Percentiles rank a stretch among this genome's conserved stretches.
phyloP scores from a whole-genome alignment of 2,329 filamentous ascomycete species.

The Chrysoporthe puriensis region DNA sequence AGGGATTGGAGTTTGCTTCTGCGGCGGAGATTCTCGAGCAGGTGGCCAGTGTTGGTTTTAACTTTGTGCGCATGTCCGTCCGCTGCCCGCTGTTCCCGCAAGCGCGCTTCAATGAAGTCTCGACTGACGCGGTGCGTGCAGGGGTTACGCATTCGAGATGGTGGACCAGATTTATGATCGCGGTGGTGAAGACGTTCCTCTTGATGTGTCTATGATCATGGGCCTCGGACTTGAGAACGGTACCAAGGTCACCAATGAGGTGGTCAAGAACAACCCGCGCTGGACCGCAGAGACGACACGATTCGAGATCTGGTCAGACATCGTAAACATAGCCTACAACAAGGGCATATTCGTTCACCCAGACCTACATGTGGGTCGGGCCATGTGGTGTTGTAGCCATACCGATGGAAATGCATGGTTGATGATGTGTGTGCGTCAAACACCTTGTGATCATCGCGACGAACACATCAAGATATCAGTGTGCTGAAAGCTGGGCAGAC shows the following conservation, averaged over 20 bases:
- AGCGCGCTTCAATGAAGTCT: neutral
- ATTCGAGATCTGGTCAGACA: constrained; percentile 44
- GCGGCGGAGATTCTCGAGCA: constrained; percentile 51
- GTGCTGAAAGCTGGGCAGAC: neutral
- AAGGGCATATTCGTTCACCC: constrained; percentile 44
- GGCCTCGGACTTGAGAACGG: constrained; percentile 52
- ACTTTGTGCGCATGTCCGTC: constrained; percentile 53
- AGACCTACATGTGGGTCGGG: constrained; percentile 45
- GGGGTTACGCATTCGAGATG: constrained; percentile 59
- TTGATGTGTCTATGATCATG: constrained; percentile 41
- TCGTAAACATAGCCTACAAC: constrained; percentile 39
- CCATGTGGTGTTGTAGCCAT: constrained; percentile 49
- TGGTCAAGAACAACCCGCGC: constrained; percentile 52
- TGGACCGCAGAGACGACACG: constrained; percentile 53
- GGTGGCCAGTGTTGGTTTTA: constrained; percentile 54
- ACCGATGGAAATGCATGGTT: constrained; percentile 57
- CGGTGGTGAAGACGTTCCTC: constrained; percentile 43
- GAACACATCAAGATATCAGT: no score
- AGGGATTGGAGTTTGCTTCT: constrained; percentile 57
- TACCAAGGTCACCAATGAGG: constrained; percentile 47
- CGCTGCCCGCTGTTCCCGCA: no score
- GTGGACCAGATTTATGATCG: constrained; percentile 50
- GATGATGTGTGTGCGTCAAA: constrained; percentile 48
- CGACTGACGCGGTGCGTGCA: neutral
- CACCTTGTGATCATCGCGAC: no score